Evolutionary conservation across 805 yeast genomes (phyloP).

Genomic region (Starmerella stellata): DNA sequence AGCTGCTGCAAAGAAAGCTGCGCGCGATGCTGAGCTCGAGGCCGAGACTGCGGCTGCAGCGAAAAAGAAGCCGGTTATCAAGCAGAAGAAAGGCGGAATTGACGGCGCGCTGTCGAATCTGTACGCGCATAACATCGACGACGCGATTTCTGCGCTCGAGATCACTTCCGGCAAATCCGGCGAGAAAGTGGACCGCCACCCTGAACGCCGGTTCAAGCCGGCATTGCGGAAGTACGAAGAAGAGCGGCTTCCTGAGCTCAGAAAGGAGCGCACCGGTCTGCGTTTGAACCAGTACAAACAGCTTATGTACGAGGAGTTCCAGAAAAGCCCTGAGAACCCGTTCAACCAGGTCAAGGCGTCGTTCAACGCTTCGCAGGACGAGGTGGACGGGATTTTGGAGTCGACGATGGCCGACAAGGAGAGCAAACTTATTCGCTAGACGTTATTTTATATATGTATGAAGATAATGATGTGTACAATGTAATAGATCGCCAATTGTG

Average conservation of each 20-base stretch:
- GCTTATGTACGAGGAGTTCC: conserved; percentile 58
- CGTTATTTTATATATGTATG: not conserved
- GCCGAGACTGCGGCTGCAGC: conserved; percentile 52
- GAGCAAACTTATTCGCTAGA: conserved; percentile 18
- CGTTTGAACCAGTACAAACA: conserved; percentile 64
- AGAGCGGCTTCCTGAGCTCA: conserved; percentile 48
- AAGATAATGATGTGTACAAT: not conserved
- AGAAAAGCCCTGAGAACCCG: conserved; percentile 64
- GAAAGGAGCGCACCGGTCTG: conserved; percentile 62
- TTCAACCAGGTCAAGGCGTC: conserved; percentile 56
- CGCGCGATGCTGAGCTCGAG: conserved; percentile 47
- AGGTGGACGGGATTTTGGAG: conserved; percentile 30
- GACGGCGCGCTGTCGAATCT: conserved; percentile 36
- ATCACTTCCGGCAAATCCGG: conserved; percentile 36
- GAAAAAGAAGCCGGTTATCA: conserved; percentile 31
- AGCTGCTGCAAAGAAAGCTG: conserved; percentile 64
- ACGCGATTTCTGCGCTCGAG: conserved; percentile 60
- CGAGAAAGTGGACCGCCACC: conserved; percentile 51
- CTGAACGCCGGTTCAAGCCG: conserved; percentile 75
- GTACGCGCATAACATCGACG: conserved; percentile 58
- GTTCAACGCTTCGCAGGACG: conserved; percentile 43
- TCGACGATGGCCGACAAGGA: conserved; percentile 37
- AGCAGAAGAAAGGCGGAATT: conserved; percentile 39
- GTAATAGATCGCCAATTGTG: not conserved
- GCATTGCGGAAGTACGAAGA: conserved; percentile 59